These are phyloP conservation scores for Trichosporon faecale DNA, from an alignment of 1,284 basidiomycete genomes.

Conservation along the genomic window DNA sequence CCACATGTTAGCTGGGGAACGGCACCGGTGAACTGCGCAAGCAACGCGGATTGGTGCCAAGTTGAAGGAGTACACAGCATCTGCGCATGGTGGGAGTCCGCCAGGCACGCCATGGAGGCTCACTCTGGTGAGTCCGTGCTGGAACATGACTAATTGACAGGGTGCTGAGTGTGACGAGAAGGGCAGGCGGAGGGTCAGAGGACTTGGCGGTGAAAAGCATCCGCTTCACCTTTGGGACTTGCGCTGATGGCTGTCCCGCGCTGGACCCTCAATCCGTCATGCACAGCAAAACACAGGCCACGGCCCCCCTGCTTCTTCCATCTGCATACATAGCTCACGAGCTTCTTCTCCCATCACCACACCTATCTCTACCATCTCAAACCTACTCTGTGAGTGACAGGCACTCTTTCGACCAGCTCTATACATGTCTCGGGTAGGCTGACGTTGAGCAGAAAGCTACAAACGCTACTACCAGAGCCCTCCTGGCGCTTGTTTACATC, in stretches of 20 bases:
- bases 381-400: background rate
- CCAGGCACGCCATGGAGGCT: background rate
- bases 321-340: background rate
- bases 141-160: background rate
- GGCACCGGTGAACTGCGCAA: background rate
- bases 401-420: too few relatives aligned
- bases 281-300: constrained; percentile 6
- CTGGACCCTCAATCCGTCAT: constrained; percentile 10
- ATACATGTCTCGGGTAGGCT: background rate
- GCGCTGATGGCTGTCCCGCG: background rate
- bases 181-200: background rate
- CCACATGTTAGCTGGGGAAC: background rate
- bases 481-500: background rate
- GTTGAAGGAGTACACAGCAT: background rate
- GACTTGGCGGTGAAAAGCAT: background rate
- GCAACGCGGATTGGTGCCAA: background rate
- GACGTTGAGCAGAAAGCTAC: background rate
- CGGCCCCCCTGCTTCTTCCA: background rate
- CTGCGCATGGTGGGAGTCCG: background rate
- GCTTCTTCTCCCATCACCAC: background rate
- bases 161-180: background rate
- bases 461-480: too few relatives aligned
- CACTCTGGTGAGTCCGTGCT: background rate
- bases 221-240: background rate
- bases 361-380: background rate